Conservation (phyloP, 2,329 filamentous ascomycete genomes). For the Tolypocladium tropicale region DNA sequence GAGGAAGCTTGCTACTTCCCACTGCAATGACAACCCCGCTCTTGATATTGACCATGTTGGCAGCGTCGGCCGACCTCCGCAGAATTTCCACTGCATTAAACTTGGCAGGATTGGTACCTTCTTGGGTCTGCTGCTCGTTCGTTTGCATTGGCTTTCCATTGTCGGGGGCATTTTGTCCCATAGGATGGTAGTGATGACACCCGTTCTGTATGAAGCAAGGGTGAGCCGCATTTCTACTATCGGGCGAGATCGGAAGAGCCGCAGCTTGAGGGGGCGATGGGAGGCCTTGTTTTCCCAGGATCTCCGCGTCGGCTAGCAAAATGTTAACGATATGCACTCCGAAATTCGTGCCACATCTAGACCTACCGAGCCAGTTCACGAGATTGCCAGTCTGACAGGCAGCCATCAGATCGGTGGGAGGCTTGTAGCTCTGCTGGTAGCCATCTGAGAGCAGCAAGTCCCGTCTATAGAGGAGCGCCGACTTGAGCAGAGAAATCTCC, state of each 20-base stretch:
- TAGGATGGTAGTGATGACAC: constrained; percentile 15
- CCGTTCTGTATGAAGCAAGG: constrained; percentile 11
- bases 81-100: constrained; percentile 10
- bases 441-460: constrained; percentile 12
- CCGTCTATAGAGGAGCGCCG: constrained; percentile 22
- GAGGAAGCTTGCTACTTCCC: constrained; percentile 6
- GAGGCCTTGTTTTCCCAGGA: constrained; percentile 17
- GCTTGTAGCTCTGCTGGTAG: constrained; percentile 2
- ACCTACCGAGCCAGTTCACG: constrained; percentile 28
- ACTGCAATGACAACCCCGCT: constrained; percentile 8
- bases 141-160: background rate
- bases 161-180: background rate
- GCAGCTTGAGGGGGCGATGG: constrained; percentile 13
- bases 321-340: constrained; percentile 5
- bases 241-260: constrained; percentile 9
- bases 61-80: constrained; percentile 17
- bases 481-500: constrained; percentile 17
- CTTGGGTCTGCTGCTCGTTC: background rate
- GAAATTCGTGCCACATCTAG: background rate
- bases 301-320: constrained; percentile 16
- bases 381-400: constrained; percentile 15
- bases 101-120: background rate
- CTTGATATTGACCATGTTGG: constrained; percentile 2
- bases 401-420: constrained; percentile 14
- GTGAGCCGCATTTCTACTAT: constrained; percentile 7